phyloP scores from a whole-genome alignment of 495 filamentous ascomycete genomes.

The Neurospora sp. region DNA sequence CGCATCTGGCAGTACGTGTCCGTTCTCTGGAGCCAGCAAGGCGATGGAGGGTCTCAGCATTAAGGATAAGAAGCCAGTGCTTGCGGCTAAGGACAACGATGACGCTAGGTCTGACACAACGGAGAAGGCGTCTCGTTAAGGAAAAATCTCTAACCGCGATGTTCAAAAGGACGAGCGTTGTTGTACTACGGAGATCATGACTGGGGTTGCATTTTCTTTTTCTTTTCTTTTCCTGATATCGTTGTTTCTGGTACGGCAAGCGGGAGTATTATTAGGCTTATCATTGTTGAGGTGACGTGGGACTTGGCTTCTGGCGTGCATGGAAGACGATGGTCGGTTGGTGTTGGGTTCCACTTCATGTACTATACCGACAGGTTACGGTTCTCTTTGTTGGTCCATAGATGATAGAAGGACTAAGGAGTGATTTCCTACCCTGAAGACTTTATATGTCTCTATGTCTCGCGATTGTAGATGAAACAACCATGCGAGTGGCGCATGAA shows the following conservation, averaged over 20 bases:
- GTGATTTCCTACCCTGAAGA: neutral
- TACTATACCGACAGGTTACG: neutral
- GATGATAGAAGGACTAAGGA: neutral
- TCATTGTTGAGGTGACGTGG: neutral
- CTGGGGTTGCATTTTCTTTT: neutral
- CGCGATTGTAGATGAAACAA: neutral
- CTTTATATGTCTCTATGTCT: neutral
- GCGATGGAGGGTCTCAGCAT: constrained; percentile 5
- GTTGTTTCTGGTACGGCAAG: neutral
- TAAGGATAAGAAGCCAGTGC: constrained; percentile 1
- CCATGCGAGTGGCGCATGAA: neutral
- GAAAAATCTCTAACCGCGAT: neutral
- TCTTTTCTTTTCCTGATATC: neutral
- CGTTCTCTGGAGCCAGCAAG: constrained; percentile 12
- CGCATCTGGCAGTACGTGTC: constrained; percentile 3
- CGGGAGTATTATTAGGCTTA: neutral
- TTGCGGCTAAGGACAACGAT: neutral
- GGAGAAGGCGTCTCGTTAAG: neutral
- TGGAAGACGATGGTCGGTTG: neutral
- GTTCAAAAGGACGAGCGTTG: neutral
- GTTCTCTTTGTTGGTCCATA: neutral
- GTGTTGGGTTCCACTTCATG: neutral
- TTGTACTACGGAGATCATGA: neutral
- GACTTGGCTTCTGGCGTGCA: neutral
- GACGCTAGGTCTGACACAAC: constrained; percentile 5